These are phyloP conservation scores for Funneliformis geosporum DNA, from an alignment of 192 early-diverging fungal species.

Conservation along the genomic window DNA sequence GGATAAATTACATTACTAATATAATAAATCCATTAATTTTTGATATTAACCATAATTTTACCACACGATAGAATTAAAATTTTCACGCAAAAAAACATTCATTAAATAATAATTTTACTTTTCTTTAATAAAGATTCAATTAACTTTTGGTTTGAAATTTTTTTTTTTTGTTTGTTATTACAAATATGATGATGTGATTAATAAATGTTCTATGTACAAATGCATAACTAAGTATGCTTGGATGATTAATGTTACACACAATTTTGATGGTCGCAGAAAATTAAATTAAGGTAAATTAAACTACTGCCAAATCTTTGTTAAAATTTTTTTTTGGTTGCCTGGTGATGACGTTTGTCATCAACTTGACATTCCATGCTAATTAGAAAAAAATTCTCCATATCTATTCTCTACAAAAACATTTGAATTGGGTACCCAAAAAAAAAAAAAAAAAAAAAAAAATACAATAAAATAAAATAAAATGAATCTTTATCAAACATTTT, in stretches of 20 bases:
- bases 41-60: too few species aligned
- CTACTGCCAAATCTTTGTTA: conserved; percentile 18
- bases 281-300: conserved; percentile 10
- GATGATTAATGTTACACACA: conserved; percentile 1
- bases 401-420: conserved; percentile 13
- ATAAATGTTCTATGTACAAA: conserved; percentile 16
- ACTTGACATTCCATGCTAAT: conserved; percentile 6
- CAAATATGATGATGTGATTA: neutral
- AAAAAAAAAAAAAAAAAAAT: conserved; percentile 1
- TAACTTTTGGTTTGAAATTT: too few species aligned
- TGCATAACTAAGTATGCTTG: neutral
- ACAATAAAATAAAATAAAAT: neutral
- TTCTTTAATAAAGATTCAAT: too few species aligned
- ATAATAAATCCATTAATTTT: too few species aligned
- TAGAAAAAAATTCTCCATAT: conserved; percentile 3
- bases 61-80: too few species aligned
- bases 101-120: too few species aligned
- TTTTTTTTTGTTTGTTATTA: neutral
- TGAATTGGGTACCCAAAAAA: neutral
- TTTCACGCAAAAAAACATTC: too few species aligned
- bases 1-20: too few species aligned
- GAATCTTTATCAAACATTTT: neutral
- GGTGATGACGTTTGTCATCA: neutral
- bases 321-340: conserved; percentile 1
- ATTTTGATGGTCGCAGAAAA: neutral